These are phyloP conservation scores for Leucoagaricus sp. DNA, from an alignment of 1,284 basidiomycete species.

Conservation along the genomic window DNA sequence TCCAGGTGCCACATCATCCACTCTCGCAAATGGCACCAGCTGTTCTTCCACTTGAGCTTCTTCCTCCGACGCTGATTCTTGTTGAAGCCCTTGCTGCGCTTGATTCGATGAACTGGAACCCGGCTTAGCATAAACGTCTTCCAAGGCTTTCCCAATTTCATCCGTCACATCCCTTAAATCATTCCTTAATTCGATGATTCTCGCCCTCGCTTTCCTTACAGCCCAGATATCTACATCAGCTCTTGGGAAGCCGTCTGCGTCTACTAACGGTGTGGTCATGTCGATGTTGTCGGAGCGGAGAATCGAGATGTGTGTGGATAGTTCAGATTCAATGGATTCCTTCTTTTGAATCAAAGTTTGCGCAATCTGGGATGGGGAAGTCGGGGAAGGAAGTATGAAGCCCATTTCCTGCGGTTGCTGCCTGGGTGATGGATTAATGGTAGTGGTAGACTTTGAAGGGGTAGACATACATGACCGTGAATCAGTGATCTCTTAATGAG, in stretches of 20 bases:
- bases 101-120: neutral
- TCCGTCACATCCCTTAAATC: conserved; percentile 71
- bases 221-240: conserved; percentile 83
- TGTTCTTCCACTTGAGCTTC: conserved; percentile 13
- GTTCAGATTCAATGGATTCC: conserved; percentile 63
- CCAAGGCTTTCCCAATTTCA: conserved; percentile 66
- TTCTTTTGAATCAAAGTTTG: conserved; percentile 62
- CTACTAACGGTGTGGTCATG: conserved; percentile 74
- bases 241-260: conserved; percentile 84
- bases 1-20: conserved; percentile 73
- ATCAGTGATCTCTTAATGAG: neutral
- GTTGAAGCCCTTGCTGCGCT: neutral
- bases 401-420: conserved; percentile 37
- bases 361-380: conserved; percentile 52
- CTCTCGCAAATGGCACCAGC: conserved; percentile 67
- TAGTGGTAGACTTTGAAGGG: neutral
- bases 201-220: conserved; percentile 72
- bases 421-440: no score
- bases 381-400: conserved; percentile 45
- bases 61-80: no score
- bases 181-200: conserved; percentile 78
- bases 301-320: conserved; percentile 59
- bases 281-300: conserved; percentile 60
- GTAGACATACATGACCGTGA: neutral
- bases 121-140: conserved; percentile 58